These are phyloP conservation scores for Pythium monospermum DNA, from an alignment of 352 stramenopile genomes.

Conservation along the genomic window DNA sequence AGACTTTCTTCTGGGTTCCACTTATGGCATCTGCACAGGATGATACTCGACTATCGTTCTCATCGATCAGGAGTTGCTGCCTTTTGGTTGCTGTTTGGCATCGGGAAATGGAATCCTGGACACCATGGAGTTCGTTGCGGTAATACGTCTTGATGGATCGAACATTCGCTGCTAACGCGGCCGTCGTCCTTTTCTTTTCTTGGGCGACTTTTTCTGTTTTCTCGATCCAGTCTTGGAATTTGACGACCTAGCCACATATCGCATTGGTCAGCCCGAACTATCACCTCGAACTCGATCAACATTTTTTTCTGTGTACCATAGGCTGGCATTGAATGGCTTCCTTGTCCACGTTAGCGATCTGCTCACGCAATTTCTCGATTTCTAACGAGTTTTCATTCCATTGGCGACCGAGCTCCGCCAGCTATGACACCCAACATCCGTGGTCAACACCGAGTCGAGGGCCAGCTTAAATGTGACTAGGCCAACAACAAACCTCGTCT, in stretches of 20 bases:
- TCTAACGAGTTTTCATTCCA: not conserved
- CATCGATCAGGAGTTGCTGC: not conserved
- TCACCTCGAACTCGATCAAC: not conserved
- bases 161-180: not conserved
- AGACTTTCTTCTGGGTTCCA: not conserved
- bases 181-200: not conserved
- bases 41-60: no score
- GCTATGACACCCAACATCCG: constrained; percentile 1
- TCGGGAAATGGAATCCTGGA: not conserved
- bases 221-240: constrained; percentile 19
- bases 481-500: constrained; percentile 10
- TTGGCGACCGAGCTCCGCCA: constrained; percentile 6
- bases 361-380: constrained; percentile 1
- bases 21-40: no score
- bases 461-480: no score
- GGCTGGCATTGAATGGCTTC: constrained; percentile 15
- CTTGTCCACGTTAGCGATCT: constrained; percentile 6
- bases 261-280: not conserved
- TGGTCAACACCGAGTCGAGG: not conserved
- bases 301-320: not conserved
- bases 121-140: not conserved
- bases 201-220: constrained; percentile 6
- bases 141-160: not conserved
- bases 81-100: not conserved
- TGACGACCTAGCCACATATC: constrained; percentile 7